A percentile compares a stretch with the other conserved stretches of the same genome.
Evolutionary conservation across 2,329 filamentous ascomycete genomes (phyloP).

Genomic region (Fusarium sp.): DNA sequence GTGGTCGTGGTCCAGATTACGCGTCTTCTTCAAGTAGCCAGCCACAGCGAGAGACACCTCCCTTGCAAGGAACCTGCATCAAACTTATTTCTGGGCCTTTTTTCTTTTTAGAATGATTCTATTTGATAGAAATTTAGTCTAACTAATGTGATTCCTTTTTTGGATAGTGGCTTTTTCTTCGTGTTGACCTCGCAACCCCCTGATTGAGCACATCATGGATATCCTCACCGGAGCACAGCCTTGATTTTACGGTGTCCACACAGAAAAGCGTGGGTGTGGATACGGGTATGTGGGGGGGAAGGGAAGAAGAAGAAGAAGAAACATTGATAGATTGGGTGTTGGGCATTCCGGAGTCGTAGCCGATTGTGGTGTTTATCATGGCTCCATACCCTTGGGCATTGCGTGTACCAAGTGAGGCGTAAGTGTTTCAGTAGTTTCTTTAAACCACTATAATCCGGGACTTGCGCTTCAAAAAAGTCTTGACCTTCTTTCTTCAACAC

Average conservation of each 20-base stretch:
- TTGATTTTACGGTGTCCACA: slow-evolving; percentile 7
- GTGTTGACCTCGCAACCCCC: slow-evolving; percentile 19
- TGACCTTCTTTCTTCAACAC: neutral
- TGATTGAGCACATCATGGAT: slow-evolving; percentile 10
- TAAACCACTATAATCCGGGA: neutral
- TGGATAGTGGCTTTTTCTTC: too few relatives aligned
- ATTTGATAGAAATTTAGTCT: neutral
- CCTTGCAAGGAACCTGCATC: neutral
- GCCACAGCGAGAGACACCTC: neutral
- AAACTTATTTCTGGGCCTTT: neutral
- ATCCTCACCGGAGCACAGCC: slow-evolving; percentile 21
- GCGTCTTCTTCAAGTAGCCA: neutral
- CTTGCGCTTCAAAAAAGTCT: too few relatives aligned
- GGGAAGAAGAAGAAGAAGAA: neutral
- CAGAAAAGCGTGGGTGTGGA: slow-evolving; percentile 24
- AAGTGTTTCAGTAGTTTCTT: neutral
- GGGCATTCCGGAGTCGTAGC: slow-evolving; percentile 17
- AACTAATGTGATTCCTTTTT: neutral
- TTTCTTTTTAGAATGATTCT: neutral
- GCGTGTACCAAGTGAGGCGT: slow-evolving; percentile 6
- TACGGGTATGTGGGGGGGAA: slow-evolving; percentile 30
- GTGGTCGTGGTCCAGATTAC: slow-evolving; percentile 1
- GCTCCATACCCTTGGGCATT: slow-evolving; percentile 3
- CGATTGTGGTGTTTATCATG: slow-evolving; percentile 4
- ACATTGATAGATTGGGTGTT: neutral